phyloP scores from a whole-genome alignment of 441 rosid genomes.

The Croton setiger region DNA sequence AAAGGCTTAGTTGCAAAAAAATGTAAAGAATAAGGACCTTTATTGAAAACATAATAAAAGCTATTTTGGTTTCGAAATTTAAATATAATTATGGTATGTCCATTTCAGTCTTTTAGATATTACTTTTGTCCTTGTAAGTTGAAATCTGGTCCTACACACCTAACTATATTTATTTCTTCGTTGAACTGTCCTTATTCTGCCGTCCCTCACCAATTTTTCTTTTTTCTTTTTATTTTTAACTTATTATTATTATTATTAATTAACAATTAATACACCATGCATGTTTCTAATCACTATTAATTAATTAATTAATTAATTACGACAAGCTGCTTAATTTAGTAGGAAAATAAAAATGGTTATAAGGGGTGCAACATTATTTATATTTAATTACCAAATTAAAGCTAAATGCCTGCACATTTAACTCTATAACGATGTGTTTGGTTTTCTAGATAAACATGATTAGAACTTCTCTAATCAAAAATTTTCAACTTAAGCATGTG shows the following conservation, averaged over 20 bases:
- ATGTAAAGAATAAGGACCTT: not conserved
- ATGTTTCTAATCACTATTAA: no score
- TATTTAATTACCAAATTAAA: not conserved
- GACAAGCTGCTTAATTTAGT: not conserved
- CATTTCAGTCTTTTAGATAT: constrained; percentile 12
- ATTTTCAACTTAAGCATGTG: not conserved
- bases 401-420: not conserved
- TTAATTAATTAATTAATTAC: no score
- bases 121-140: constrained; percentile 3
- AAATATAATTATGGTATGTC: not conserved
- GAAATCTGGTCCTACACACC: constrained; percentile 9
- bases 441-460: constrained; percentile 8
- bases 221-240: not conserved
- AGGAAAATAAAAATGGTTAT: not conserved
- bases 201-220: not conserved
- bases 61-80: not conserved
- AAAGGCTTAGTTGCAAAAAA: not conserved
- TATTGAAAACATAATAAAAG: not conserved
- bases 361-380: not conserved
- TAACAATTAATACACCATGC: not conserved
- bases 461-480: not conserved
- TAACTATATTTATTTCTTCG: constrained; percentile 8
- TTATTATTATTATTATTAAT: not conserved
- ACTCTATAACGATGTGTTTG: not conserved
- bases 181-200: constrained; percentile 13